Conservation (phyloP, 371 early-diverging fungal genomes). For the Mortierella polycephala region DNA sequence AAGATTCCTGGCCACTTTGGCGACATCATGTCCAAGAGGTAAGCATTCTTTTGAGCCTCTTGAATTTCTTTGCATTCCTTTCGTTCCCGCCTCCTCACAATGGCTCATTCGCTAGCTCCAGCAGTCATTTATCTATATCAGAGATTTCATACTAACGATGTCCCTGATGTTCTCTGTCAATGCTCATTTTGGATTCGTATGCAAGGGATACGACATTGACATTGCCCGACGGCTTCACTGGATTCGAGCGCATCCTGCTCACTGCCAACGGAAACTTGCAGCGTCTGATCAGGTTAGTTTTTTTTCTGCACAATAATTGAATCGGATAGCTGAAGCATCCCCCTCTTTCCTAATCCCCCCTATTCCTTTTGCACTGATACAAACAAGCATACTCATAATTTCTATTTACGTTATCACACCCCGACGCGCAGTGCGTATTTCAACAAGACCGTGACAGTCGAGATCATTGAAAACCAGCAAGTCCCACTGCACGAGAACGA, state of each 20-base stretch:
- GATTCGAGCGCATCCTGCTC: conserved; percentile 66
- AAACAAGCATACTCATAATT: too few species aligned
- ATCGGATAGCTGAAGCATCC: neutral
- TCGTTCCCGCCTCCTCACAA: neutral
- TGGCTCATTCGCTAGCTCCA: neutral
- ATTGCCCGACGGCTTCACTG: conserved; percentile 64
- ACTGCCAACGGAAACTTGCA: conserved; percentile 74
- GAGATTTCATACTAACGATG: neutral
- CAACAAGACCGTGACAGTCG: conserved; percentile 44
- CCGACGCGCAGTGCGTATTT: conserved; percentile 51
- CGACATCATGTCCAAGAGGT: conserved; percentile 65
- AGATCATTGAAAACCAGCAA: conserved; percentile 42
- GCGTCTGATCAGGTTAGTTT: conserved; percentile 60
- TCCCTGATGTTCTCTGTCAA: neutral
- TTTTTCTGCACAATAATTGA: neutral
- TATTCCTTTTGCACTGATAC: conserved; percentile 49
- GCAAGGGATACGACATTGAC: conserved; percentile 59
- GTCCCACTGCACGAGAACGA: conserved; percentile 31
- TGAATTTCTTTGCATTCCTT: neutral
- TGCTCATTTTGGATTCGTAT: neutral
- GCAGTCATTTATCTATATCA: too few species aligned
- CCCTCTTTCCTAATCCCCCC: conserved; percentile 54
- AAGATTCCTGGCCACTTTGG: conserved; percentile 64
- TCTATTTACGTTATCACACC: too few species aligned
- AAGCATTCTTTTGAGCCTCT: neutral